Evolutionary conservation across 2,329 filamentous ascomycete genomes (phyloP), one percentile per base, ranked within the genome.

Genomic region (Cyphellophora europaea): DNA sequence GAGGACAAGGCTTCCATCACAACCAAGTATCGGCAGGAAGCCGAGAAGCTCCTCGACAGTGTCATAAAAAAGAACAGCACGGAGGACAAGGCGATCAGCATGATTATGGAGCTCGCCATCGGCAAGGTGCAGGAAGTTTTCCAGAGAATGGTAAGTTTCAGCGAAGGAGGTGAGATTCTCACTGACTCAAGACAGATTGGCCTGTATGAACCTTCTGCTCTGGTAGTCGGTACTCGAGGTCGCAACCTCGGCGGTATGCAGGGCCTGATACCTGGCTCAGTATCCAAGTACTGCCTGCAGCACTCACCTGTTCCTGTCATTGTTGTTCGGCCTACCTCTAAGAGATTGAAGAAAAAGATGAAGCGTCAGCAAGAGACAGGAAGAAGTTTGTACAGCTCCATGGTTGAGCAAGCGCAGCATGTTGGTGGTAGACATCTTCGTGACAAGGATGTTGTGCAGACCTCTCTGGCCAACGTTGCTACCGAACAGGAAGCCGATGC

Each of bases 241-340:
- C 75, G 86, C 36, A 89, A 82, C 23, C 69, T 93, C 2, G 85
- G 85, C 19, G 86, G 87, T 16, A 79, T 94, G 38, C 87, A 93
- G 54, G 84, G 85, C 31, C 67, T 94, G 18, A 73, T 94, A 27
- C 85, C 84, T 32, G 91, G 86, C 44, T 91, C 83, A 0, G 88
- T 94, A 29, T 93, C 85, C 16, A 94, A 94, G 55, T 95, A 94
- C 61, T 94, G 88, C 52, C 70, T 94, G 10, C 88, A 95, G 54
- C 88, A 93, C 56, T 93, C 84, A 2, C 87, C 88, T 0, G 84
- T 95, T 2, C 88, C 88, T 1, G 88, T 94, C 5, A 88, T 94
- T 18, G 88, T 95, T 19, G 88, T 94, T 6, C 76, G 88, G 3
- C 87, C 88, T 21, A 82, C 81, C 19, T 82, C 83, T 42, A 93